Evolutionary conservation across 352 stramenopile genomes (phyloP).

Genomic region (Pythium folliculosum): DNA sequence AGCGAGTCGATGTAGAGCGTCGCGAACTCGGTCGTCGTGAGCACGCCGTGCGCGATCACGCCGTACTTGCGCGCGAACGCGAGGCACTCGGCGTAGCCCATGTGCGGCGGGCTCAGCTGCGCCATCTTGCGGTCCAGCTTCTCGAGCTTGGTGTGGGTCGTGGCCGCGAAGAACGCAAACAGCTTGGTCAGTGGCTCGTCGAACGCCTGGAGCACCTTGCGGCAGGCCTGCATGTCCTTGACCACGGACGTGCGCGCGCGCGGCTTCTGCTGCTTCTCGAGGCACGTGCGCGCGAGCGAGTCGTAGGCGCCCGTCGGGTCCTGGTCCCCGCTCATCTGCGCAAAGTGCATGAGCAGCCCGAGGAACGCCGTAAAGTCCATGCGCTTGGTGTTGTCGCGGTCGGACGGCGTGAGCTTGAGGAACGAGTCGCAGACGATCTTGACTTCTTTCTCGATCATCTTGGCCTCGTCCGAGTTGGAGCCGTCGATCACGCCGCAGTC

Average conservation of each 20-base stretch:
- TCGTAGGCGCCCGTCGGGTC: constrained; percentile 58
- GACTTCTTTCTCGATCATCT: constrained; percentile 74
- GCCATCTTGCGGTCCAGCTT: constrained; percentile 64
- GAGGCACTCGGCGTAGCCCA: constrained; percentile 74
- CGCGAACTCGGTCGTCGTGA: constrained; percentile 80
- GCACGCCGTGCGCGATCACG: constrained; percentile 70
- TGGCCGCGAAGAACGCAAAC: constrained; percentile 55
- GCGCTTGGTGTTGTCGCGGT: constrained; percentile 65
- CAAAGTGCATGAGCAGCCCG: constrained; percentile 65
- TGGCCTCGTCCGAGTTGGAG: constrained; percentile 50
- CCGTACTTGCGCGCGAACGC: constrained; percentile 72
- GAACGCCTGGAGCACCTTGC: constrained; percentile 54
- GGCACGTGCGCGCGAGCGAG: constrained; percentile 59
- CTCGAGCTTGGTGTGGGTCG: constrained; percentile 58
- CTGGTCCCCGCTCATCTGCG: constrained; percentile 64
- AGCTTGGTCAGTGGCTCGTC: constrained; percentile 71
- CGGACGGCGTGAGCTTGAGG: constrained; percentile 55
- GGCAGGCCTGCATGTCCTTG: constrained; percentile 70
- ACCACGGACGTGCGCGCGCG: constrained; percentile 43
- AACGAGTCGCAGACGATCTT: constrained; percentile 76
- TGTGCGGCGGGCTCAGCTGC: constrained; percentile 45
- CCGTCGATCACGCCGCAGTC: constrained; percentile 73
- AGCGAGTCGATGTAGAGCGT: constrained; percentile 78
- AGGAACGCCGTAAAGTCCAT: constrained; percentile 75
- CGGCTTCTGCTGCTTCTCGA: constrained; percentile 71